Evolutionary conservation across 106 monocot genomes (phyloP), one percentile per base, ranked within the genome.

Genomic region (Gastrodia elata): DNA sequence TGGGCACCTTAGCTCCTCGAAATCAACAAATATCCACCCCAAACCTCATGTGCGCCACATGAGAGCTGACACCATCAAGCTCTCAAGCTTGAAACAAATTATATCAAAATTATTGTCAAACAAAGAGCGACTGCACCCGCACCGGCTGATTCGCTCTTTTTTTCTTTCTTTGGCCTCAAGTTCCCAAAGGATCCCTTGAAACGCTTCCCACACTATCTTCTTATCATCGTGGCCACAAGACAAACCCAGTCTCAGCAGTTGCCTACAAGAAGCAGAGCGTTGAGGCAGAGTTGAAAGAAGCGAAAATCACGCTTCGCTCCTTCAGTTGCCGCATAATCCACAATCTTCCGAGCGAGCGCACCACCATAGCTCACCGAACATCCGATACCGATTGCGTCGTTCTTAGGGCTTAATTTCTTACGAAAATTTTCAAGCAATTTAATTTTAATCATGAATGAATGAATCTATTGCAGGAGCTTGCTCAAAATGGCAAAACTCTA

Each of bases 141-240:
- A n/a, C n/a, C n/a, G n/a, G n/a, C n/a, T 94, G 83, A 94, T 91
- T 61, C 94, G 64, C 81, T 91, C 94, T 87, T 94, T 83, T 91
- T 89, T 74, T 94, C 87, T 89, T 61, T 69, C 83, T 94, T 94
- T 36, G 88, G 87, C 72, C 91, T 76, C 20, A 80, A 69, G 81
- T 94, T 94, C 1, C 94, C 94, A 76, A 76, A 94, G 44, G 94
- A 89, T 1, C 94, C 94, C 73, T 89, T 86, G 89, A 94, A 94
- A 48, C 94, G 84, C 85, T 94, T 94, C 76, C 94, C 94, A 11
- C 82, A 55, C 82, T 89, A 91, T 94, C 83, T 80, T 94, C 87
- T 91, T 85, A 81, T 91, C 94, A 3, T 91, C 94, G 18, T 91
- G 86, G 34, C 91, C 91, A 71, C 94, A 94, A 65, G 82, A 25